Evolutionary conservation across 805 yeast species (phyloP), one percentile per base, ranked within the genome.

Genomic region (Pichia phayaonensis): DNA sequence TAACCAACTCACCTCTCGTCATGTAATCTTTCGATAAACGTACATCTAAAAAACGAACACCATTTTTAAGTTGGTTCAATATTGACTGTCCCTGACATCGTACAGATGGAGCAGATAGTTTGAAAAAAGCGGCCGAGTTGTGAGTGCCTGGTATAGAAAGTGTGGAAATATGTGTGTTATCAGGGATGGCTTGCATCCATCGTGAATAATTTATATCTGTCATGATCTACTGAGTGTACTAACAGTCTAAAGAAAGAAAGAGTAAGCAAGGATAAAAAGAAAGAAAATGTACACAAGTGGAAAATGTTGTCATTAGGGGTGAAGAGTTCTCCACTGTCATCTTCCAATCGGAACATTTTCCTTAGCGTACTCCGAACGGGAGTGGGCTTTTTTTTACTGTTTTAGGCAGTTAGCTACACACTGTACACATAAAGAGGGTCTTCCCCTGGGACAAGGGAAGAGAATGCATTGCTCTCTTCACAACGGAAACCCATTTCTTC

Each of bases 81-180:
- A 86, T 72, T 1, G 79, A 65, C 8, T 72, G 77, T 18, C 80
- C 84, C 64, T 86, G 94, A 63, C 94, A 86, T 61, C 81, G 84
- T 29, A 86, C 90, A 0, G 88, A 79, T 27, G 92, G 92, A 44
- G 84, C 67, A 2, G 90, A 84, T 8, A 76, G 69, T 29, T 50
- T 53, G 62, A 83, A 82, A 57, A 77, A 80, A 7, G 92, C 92
- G 15, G 85, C 88, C 41, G 87, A 75, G 62, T 86, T 85, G 68
- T 86, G 94, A n/a, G 92, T 85, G n/a, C 94, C 94, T 11, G 92
- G 90, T 47, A 86, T 71, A 0, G 90, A 71, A 47, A 86, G 71
- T 50, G 74, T 68, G 4, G 84, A 72, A 36, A 86, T 54, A 40
- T 60, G 60, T 21, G 75, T 68, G 62, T 79, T 70, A 60, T 83